Conservation (phyloP, 2,329 filamentous ascomycete species). For the Botrytis byssoidea region DNA sequence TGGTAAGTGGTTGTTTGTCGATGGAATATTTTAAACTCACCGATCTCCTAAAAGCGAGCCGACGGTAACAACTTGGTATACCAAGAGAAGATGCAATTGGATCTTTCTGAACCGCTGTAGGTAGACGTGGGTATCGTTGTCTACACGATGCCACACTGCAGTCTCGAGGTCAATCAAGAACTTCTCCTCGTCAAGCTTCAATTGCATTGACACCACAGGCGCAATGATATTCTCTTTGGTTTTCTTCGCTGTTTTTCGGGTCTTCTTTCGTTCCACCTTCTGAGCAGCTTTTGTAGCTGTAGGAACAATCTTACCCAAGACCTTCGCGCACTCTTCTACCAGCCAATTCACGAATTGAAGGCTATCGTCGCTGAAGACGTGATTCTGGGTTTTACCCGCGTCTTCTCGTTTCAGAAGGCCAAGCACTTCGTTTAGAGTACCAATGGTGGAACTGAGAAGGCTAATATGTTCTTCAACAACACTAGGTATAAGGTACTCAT, state of each 20-base stretch:
- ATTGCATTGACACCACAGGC: conserved; percentile 1
- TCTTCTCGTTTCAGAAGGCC: conserved; percentile 24
- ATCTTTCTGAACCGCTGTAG: conserved; percentile 28
- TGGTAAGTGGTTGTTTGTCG: neutral
- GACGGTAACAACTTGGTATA: conserved; percentile 31
- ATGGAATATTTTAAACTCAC: conserved; percentile 22
- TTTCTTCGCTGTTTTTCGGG: conserved; percentile 21
- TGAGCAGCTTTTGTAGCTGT: conserved; percentile 23
- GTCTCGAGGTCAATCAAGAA: conserved; percentile 29
- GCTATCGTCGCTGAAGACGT: conserved; percentile 30
- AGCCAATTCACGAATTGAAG: conserved; percentile 30
- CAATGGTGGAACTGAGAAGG: conserved; percentile 27
- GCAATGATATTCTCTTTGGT: conserved; percentile 10
- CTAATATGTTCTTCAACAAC: conserved; percentile 27
- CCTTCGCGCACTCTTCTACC: conserved; percentile 27
- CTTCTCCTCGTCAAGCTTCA: conserved; percentile 26
- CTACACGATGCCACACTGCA: conserved; percentile 23
- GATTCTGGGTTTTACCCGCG: conserved; percentile 13
- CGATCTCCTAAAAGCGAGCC: conserved; percentile 26
- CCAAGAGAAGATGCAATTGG: conserved; percentile 32
- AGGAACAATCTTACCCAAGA: conserved; percentile 25
- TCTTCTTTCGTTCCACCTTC: conserved; percentile 23
- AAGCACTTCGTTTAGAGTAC: conserved; percentile 29
- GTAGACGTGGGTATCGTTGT: conserved; percentile 5
- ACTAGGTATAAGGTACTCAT: neutral